phyloP scores from a whole-genome alignment of 305 asterid species.

The Lippia alba region DNA sequence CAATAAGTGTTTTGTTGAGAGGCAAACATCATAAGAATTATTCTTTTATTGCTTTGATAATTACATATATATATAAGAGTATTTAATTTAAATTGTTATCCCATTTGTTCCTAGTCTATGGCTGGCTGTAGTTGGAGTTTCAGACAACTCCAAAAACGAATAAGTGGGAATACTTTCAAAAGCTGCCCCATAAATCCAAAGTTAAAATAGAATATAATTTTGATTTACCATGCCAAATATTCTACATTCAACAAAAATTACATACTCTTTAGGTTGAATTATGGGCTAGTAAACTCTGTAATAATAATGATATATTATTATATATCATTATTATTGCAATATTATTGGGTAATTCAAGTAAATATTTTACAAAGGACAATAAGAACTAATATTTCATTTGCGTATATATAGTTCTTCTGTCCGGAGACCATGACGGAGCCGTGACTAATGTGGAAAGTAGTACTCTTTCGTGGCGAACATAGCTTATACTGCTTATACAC shows the following conservation, averaged over 20 bases:
- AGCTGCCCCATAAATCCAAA: constrained; percentile 34
- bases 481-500: background rate
- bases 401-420: too few relatives aligned
- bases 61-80: background rate
- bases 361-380: too few relatives aligned
- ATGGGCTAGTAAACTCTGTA: too few relatives aligned
- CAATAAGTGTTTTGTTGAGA: constrained; percentile 35
- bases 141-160: constrained; percentile 38
- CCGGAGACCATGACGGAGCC: too few relatives aligned
- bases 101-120: constrained; percentile 34
- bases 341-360: too few relatives aligned
- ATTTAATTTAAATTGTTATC: constrained; percentile 11
- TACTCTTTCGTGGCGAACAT: background rate
- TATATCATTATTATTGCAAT: too few relatives aligned
- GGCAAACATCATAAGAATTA: constrained; percentile 32
- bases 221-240: constrained; percentile 3
- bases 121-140: background rate
- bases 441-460: too few relatives aligned
- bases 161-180: constrained; percentile 21
- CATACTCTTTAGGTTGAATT: too few relatives aligned
- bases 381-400: too few relatives aligned
- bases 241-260: too few relatives aligned
- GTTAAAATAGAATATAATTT: too few relatives aligned
- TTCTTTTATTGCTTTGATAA: constrained; percentile 23
- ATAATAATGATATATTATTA: too few relatives aligned